These are phyloP conservation scores for Phytomonas sp. DNA, from an alignment of 208 protist genomes.

Conservation along the genomic window DNA sequence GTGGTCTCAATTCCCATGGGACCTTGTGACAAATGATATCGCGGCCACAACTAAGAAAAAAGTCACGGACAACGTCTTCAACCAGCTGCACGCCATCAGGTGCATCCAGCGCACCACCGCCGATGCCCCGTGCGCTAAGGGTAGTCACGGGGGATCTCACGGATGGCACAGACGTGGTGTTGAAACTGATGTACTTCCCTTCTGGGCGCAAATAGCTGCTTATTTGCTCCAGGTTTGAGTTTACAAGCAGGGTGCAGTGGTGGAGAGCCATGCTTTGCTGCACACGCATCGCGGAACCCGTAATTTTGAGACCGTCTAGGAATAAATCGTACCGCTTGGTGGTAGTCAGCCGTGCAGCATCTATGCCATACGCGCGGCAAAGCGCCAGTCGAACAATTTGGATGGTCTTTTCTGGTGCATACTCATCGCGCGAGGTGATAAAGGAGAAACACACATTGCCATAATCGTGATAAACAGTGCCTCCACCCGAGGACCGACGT, in stretches of 20 bases:
- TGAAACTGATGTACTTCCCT: conserved; percentile 39
- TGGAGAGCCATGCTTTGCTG: conserved; percentile 75
- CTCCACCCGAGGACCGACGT: conserved; percentile 70
- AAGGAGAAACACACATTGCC: conserved; percentile 83
- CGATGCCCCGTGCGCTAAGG: conserved; percentile 17
- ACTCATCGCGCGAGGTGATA: conserved; percentile 56
- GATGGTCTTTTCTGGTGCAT: conserved; percentile 66
- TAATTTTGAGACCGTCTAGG: conserved; percentile 77
- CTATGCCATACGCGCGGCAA: conserved; percentile 25
- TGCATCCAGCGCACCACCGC: background rate
- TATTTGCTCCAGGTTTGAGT: conserved; percentile 24
- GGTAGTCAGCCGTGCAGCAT: conserved; percentile 34
- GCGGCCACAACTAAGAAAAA: conserved; percentile 28
- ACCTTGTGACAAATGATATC: conserved; percentile 21
- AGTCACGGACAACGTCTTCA: conserved; percentile 20
- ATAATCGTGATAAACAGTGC: conserved; percentile 77
- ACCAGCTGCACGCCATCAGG: conserved; percentile 14
- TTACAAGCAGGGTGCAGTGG: conserved; percentile 79
- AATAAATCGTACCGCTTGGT: conserved; percentile 76
- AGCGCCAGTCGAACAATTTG: conserved; percentile 55
- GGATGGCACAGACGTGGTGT: conserved; percentile 39
- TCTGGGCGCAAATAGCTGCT: conserved; percentile 49
- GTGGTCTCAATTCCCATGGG: conserved; percentile 25
- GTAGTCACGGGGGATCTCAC: conserved; percentile 73
- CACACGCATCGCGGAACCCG: conserved; percentile 84